Percentiles rank a stretch among this genome's conserved stretches.
phyloP scores from a whole-genome alignment of 2,329 filamentous ascomycete species.

The Xylariaceae sp. region DNA sequence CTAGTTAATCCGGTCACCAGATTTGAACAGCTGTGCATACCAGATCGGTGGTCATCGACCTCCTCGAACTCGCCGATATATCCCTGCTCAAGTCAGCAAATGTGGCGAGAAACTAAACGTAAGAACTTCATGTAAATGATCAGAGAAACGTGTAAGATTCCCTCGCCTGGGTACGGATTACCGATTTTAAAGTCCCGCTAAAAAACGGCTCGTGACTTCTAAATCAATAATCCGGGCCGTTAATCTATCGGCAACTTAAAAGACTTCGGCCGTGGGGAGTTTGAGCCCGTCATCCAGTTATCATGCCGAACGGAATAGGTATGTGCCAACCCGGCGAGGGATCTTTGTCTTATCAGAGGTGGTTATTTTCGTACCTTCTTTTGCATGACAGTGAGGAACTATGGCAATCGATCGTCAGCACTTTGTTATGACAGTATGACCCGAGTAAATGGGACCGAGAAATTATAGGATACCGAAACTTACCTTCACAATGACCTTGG shows the following conservation, averaged over 20 bases:
- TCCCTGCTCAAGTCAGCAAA: constrained; percentile 42
- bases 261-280: constrained; percentile 80
- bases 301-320: constrained; percentile 74
- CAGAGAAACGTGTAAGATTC: constrained; percentile 96
- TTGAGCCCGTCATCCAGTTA: constrained; percentile 99
- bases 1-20: not conserved
- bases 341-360: constrained; percentile 4
- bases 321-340: constrained; percentile 10
- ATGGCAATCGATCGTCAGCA: not conserved
- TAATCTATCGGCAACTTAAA: constrained; percentile 99
- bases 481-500: constrained; percentile 95
- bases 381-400: constrained; percentile 98
- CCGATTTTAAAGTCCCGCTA: too few relatives aligned
- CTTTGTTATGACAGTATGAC: not conserved
- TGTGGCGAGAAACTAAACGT: constrained; percentile 97
- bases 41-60: constrained; percentile 98
- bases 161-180: constrained; percentile 60
- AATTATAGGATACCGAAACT: not conserved
- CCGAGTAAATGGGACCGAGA: too few relatives aligned
- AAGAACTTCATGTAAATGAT: constrained; percentile 65
- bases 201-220: too few relatives aligned
- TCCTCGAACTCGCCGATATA: constrained; percentile 98
- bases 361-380: constrained; percentile 79
- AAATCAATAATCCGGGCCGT: too few relatives aligned
- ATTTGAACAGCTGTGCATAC: not conserved